Conservation (phyloP, 306 rosid genomes). For the Elaeagnus macrophylla region DNA sequence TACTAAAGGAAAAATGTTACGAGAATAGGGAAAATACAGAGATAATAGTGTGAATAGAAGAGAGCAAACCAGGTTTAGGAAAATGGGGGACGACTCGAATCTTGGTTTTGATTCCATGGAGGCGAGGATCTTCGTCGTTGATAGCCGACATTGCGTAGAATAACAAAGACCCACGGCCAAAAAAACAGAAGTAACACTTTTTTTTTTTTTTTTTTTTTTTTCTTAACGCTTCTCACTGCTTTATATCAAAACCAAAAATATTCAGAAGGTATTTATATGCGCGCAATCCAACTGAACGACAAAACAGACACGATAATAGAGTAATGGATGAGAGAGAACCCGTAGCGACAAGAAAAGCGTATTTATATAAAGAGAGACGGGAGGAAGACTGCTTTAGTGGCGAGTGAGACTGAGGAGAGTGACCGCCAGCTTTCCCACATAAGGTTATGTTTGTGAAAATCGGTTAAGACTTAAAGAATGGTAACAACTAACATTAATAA, state of each 20-base stretch:
- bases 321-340: conserved; percentile 1
- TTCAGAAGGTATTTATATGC: background rate
- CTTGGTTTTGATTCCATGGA: conserved; percentile 80
- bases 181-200: background rate
- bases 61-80: conserved; percentile 68
- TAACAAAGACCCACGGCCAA: conserved; percentile 17
- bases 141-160: conserved; percentile 61
- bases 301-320: conserved; percentile 5
- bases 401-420: too few species aligned
- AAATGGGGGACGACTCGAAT: conserved; percentile 95
- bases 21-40: background rate
- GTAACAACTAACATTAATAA: too few species aligned
- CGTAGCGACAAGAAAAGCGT: conserved; percentile 6
- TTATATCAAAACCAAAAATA: conserved; percentile 9
- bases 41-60: background rate
- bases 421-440: too few species aligned
- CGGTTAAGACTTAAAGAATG: too few species aligned
- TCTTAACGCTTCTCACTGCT: conserved; percentile 9
- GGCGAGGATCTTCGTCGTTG: conserved; percentile 73
- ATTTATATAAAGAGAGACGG: conserved; percentile 26
- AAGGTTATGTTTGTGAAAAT: too few species aligned
- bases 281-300: conserved; percentile 10
- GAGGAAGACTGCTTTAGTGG: too few species aligned
- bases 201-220: too few species aligned
- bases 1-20: too few species aligned